Evolutionary conservation across 441 rosid species (phyloP).

Genomic region (Capsella rubella): DNA sequence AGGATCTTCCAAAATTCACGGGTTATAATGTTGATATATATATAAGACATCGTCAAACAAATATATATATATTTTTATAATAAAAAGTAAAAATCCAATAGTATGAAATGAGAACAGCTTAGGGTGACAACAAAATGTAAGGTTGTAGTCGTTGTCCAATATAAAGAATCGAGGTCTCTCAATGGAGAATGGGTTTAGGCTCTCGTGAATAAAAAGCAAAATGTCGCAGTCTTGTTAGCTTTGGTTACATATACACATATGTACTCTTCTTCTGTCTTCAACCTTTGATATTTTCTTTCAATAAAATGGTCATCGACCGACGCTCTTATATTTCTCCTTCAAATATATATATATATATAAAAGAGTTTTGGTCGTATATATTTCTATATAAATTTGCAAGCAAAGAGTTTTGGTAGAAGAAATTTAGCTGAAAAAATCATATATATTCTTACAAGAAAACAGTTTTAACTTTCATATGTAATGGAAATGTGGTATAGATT

Average conservation of each 20-base stretch:
- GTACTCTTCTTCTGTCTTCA: not conserved
- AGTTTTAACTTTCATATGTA: not conserved
- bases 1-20: not conserved
- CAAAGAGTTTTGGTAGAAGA: not conserved
- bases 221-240: slow-evolving; percentile 42
- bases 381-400: not conserved
- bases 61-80: not conserved
- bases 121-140: slow-evolving; percentile 29
- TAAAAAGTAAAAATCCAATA: not conserved
- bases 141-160: slow-evolving; percentile 32
- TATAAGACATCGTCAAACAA: not conserved
- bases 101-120: slow-evolving; percentile 6
- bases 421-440: not conserved
- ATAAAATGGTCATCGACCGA: slow-evolving; percentile 28
- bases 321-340: not conserved
- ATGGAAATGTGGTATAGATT: not conserved
- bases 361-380: no score
- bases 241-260: not conserved
- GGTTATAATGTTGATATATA: not conserved
- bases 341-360: not conserved
- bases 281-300: not conserved
- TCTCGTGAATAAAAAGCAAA: slow-evolving; percentile 38
- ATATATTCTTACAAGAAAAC: not conserved
- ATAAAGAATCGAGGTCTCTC: slow-evolving; percentile 38
- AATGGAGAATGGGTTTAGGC: slow-evolving; percentile 28